These are phyloP conservation scores for Coniophora puteana DNA, from an alignment of 1,284 basidiomycete species.

Conservation along the genomic window DNA sequence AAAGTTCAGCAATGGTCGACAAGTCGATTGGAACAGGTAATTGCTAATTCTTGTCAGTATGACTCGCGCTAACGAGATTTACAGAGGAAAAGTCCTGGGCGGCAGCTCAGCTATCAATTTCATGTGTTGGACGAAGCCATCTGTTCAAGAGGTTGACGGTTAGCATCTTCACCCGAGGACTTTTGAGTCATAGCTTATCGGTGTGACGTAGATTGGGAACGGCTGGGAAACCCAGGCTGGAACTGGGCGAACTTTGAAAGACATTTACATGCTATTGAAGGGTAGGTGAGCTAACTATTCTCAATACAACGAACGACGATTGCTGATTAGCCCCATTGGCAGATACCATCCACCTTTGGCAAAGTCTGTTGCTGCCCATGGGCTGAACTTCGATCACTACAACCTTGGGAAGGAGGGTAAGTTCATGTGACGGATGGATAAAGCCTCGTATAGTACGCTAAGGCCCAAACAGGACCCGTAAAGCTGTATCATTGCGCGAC, in stretches of 20 bases:
- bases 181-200: background rate
- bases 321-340: conserved; percentile 12
- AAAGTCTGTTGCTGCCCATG: conserved; percentile 9
- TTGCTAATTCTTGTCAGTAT: background rate
- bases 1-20: conserved; percentile 1
- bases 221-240: conserved; percentile 19
- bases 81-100: conserved; percentile 8
- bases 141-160: conserved; percentile 12
- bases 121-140: conserved; percentile 11
- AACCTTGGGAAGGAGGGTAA: conserved; percentile 16
- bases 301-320: background rate
- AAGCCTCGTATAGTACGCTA: background rate
- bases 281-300: conserved; percentile 8
- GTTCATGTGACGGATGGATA: background rate
- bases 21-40: conserved; percentile 6
- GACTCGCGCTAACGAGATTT: background rate
- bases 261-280: conserved; percentile 10
- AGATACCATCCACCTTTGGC: conserved; percentile 14
- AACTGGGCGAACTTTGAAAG: conserved; percentile 14
- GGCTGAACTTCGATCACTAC: conserved; percentile 16
- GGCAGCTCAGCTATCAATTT: conserved; percentile 15
- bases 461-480: background rate
- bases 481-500: background rate
- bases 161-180: background rate
- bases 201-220: conserved; percentile 8